Evolutionary conservation across 2,329 filamentous ascomycete species (phyloP), one percentile per base, ranked within the genome.

Genomic region (Amesomyces nigricolor): DNA sequence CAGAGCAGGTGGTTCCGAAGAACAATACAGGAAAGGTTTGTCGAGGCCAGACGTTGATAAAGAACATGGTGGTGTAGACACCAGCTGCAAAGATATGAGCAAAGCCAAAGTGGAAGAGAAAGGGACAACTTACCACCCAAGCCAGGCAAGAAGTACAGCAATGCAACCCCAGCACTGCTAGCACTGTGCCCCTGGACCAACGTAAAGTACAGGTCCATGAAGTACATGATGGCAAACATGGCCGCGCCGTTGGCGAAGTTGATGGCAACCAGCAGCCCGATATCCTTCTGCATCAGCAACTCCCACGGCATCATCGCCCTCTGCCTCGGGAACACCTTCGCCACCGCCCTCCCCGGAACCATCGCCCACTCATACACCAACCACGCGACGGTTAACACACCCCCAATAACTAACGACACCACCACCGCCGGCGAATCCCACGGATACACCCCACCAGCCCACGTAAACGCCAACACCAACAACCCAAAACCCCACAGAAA

Each of bases 161-260:
- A 71, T 56, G 83, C 77, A 0, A 77, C 63, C 3, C 82, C 82
- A 1, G 82, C 75, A 47, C 78, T 64, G 22, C 77, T 29, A 71
- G 73, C 29, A 61, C 60, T 66, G 58, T 79, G 80, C 5, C 73
- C 75, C 67, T 81, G 71, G 4, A 87, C 83, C 14, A 86, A 70
- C 2, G 80, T 79, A 66, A 87, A 88, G 67, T 87, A 88, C 16
- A 87, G 76, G 14, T 80, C 81, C 61, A 85, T 80, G 62, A 87
- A 88, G 67, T 88, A 88, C 60, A 87, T 67, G 57, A 77, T 72
- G 22, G 74, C 70, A 59, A 73, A 79, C 73, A 76, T 77, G 51
- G 72, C 75, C 62, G 81, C 78, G 4, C 85, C 85, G 0, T 78
- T 78, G 3, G 77, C 74, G 62, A 85, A 81, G 60, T 84, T 83